A percentile compares a stretch with the other conserved stretches of the same genome.
Conservation (phyloP, 352 stramenopile genomes). For the Phytophthora tentaculata region DNA sequence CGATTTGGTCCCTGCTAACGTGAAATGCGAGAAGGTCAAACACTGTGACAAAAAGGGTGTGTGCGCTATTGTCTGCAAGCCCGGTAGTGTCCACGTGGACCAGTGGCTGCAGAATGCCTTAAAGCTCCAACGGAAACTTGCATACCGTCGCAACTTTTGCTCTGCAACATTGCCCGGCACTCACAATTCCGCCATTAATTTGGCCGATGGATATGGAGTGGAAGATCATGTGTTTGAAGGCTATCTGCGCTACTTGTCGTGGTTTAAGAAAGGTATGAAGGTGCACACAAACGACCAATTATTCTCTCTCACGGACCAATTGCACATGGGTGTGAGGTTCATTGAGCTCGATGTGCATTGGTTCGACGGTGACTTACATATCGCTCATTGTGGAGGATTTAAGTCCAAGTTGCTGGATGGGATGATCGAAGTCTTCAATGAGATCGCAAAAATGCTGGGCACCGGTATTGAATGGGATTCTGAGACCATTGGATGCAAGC, state of each 20-base stretch:
- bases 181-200: constrained; percentile 81
- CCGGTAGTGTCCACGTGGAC: constrained; percentile 58
- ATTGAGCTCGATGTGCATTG: constrained; percentile 88
- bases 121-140: constrained; percentile 71
- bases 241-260: constrained; percentile 64
- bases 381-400: constrained; percentile 74
- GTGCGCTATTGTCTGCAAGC: constrained; percentile 68
- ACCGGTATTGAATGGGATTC: constrained; percentile 65
- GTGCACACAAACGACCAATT: constrained; percentile 81
- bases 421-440: constrained; percentile 72
- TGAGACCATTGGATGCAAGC: constrained; percentile 73
- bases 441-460: constrained; percentile 44
- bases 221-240: constrained; percentile 79
- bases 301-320: constrained; percentile 78
- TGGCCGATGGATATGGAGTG: constrained; percentile 74
- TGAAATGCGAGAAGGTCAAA: constrained; percentile 60
- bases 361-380: constrained; percentile 67
- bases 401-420: constrained; percentile 66
- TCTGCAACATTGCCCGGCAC: constrained; percentile 66
- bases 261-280: constrained; percentile 56
- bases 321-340: constrained; percentile 77
- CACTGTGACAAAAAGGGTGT: constrained; percentile 68
- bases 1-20: constrained; percentile 67
- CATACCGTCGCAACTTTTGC: constrained; percentile 78
- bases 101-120: constrained; percentile 66